Evolutionary conservation across 768 basidiomycete genomes (phyloP), one percentile per base, ranked within the genome.

Genomic region (Trametes cinnabarina): DNA sequence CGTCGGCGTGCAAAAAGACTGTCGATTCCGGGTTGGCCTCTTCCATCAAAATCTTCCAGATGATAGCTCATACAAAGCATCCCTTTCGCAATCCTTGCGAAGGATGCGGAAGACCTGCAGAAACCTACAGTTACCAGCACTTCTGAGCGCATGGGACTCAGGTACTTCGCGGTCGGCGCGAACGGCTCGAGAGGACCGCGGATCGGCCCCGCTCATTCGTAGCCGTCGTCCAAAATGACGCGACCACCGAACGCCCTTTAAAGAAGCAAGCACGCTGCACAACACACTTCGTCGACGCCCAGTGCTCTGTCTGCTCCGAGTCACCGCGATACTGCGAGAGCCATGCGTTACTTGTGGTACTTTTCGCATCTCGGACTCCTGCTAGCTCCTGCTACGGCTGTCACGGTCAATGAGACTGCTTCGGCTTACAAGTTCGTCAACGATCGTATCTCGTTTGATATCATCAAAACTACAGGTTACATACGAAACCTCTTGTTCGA

Each of bases 401-500:
- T 60, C 4, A 60, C 52, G 7, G 53, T 60, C 12, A 60, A 60
- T 20, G 41, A 55, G 43, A 55, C 58, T 6, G 14, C 58, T 10
- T 55, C 53, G 4, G 7, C 39, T 9, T 60, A 55, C n/a, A 44
- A 41, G 3, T 60, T 60, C 23, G 46, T 51, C 17, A 57, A 61
- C 20, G 51, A 53, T 28, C 55, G 60, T 37, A 15, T 61, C 19
- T 57, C 60, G 17, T 60, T 51, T 37, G 48, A 56, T 28, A 47
- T 63, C 17, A 32, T 57, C 23, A 60, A 53, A 46, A 48, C 34
- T n/a, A 66, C 61, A 5, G 66, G 68, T 0, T 65, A 65, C 19
- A 65, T 69, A 5, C 66, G 60, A 43, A 64, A 66, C 28, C 50
- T 69, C 6, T 34, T 60, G 2, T 65, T 66, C 46, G 43, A 61